Percentiles rank a stretch among this genome's conserved stretches.
These are phyloP conservation scores for Beta vulgaris DNA, from an alignment of 148 eudicot genomes.

Conservation along the genomic window DNA sequence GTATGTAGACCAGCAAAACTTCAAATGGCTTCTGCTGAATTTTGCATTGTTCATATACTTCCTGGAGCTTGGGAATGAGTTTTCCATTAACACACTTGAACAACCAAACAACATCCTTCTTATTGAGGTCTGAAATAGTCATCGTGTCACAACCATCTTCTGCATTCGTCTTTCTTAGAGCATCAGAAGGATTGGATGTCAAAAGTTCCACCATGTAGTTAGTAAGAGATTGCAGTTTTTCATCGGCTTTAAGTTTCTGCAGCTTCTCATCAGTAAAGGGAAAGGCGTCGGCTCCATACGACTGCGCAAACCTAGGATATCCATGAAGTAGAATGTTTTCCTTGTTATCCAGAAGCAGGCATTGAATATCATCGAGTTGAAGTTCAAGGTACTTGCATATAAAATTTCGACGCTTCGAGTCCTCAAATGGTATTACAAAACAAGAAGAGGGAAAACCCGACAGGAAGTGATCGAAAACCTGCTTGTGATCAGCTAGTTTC, in stretches of 20 bases:
- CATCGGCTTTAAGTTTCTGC: not conserved
- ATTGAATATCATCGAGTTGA: not conserved
- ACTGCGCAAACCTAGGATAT: not conserved
- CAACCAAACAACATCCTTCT: not conserved
- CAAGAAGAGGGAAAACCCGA: not conserved
- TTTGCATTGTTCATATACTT: not conserved
- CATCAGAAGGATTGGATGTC: not conserved
- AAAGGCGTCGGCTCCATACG: not conserved
- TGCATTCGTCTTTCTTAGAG: not conserved
- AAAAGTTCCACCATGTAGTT: not conserved
- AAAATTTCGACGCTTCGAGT: not conserved
- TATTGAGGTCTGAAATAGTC: not conserved
- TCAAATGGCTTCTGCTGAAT: not conserved
- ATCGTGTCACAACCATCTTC: not conserved
- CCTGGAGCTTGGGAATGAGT: not conserved
- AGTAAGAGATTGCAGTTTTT: not conserved
- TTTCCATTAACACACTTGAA: not conserved
- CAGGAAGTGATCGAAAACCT: not conserved
- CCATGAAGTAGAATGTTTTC: not conserved
- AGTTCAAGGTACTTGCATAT: not conserved
- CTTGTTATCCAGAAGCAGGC: not conserved
- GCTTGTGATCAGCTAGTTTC: not conserved
- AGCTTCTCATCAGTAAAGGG: not conserved
- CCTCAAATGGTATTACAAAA: not conserved
- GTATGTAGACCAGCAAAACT: not conserved